Conservation (phyloP, 371 early-diverging fungal species). For the Mucor circinelloides region DNA sequence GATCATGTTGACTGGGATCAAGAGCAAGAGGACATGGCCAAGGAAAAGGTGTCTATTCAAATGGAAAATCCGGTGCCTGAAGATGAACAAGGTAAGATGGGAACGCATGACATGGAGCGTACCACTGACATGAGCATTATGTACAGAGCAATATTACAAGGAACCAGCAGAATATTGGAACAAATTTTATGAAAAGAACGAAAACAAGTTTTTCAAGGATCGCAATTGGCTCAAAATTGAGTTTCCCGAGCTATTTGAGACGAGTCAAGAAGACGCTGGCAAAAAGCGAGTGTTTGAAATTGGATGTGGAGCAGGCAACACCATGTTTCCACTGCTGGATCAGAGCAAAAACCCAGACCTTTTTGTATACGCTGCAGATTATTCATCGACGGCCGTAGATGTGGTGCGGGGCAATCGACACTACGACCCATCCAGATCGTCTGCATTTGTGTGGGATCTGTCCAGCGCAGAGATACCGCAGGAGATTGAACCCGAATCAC, state of each 20-base stretch:
- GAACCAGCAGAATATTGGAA: constrained; percentile 60
- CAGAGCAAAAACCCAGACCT: constrained; percentile 64
- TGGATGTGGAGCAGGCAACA: constrained; percentile 98
- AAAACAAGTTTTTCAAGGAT: constrained; percentile 94
- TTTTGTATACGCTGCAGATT: constrained; percentile 82
- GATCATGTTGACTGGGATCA: constrained; percentile 84
- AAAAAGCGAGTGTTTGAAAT: constrained; percentile 69
- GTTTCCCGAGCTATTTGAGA: constrained; percentile 78
- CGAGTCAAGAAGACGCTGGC: constrained; percentile 41
- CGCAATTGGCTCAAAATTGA: constrained; percentile 93
- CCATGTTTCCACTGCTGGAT: constrained; percentile 88
- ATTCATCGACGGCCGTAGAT: constrained; percentile 76
- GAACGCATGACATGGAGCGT: neutral
- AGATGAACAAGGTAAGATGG: constrained; percentile 42
- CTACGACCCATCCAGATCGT: constrained; percentile 63
- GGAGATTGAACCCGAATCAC: constrained; percentile 60
- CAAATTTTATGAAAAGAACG: constrained; percentile 89
- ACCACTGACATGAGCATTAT: neutral
- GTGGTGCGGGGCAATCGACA: constrained; percentile 65
- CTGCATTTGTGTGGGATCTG: constrained; percentile 85
- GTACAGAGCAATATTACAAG: constrained; percentile 42
- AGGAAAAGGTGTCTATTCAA: constrained; percentile 41
- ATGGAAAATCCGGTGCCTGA: constrained; percentile 46
- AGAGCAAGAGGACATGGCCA: constrained; percentile 66
- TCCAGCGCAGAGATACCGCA: constrained; percentile 64